Evolutionary conservation across 441 rosid species (phyloP).

Genomic region (Erodium moschatum): DNA sequence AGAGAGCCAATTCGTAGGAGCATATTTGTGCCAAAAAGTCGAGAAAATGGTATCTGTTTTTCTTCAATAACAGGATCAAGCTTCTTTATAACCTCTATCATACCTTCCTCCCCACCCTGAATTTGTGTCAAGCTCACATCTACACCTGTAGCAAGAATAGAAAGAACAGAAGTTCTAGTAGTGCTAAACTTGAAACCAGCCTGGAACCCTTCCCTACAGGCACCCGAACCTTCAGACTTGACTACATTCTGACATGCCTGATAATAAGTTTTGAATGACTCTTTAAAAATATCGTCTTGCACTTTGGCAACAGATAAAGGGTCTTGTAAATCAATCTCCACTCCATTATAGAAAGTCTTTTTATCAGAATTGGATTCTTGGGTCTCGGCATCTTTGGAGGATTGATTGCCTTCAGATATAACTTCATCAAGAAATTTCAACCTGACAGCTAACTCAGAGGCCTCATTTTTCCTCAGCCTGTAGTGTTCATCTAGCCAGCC

Average conservation of each 20-base stretch:
- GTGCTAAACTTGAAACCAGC: constrained; percentile 83
- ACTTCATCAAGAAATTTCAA: constrained; percentile 74
- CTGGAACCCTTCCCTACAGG: constrained; percentile 74
- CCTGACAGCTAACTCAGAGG: constrained; percentile 87
- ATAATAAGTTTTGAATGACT: constrained; percentile 76
- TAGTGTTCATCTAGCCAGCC: constrained; percentile 99
- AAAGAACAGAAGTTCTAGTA: constrained; percentile 69
- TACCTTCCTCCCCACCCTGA: constrained; percentile 84
- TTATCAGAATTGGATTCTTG: constrained; percentile 44
- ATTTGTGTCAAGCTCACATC: constrained; percentile 70
- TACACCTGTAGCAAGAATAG: constrained; percentile 78
- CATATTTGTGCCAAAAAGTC: constrained; percentile 81
- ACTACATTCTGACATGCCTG: constrained; percentile 75
- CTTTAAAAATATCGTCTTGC: constrained; percentile 60
- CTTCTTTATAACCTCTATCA: constrained; percentile 76
- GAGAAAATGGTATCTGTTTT: constrained; percentile 83
- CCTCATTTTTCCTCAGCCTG: constrained; percentile 74
- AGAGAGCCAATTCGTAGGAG: constrained; percentile 51
- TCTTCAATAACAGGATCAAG: constrained; percentile 79
- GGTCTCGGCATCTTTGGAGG: constrained; percentile 49
- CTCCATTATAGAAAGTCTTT: constrained; percentile 47
- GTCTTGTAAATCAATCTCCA: constrained; percentile 57
- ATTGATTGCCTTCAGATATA: constrained; percentile 35
- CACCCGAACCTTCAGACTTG: constrained; percentile 81
- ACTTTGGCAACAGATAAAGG: constrained; percentile 47